These are phyloP conservation scores for Globisporangium heterothallicum DNA, from an alignment of 352 stramenopile species.

Conservation along the genomic window DNA sequence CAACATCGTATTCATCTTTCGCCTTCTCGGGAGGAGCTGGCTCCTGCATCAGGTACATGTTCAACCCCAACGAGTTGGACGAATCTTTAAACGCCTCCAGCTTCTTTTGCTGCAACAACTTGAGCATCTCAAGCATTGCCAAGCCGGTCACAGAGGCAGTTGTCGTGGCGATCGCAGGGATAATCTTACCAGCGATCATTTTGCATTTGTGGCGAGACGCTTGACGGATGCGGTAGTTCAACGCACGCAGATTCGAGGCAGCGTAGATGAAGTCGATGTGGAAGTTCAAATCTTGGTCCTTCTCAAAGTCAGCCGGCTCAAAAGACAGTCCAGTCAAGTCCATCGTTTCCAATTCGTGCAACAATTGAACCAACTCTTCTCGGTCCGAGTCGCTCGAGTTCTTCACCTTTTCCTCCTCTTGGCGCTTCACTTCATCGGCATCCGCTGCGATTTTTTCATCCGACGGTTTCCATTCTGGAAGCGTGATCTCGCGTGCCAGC, in stretches of 20 bases:
- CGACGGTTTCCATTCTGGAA: slow-evolving; percentile 60
- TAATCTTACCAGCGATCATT: slow-evolving; percentile 99
- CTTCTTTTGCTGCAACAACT: slow-evolving; percentile 86
- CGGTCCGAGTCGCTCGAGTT: slow-evolving; percentile 60
- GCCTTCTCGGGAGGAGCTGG: slow-evolving; percentile 75
- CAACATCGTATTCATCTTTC: slow-evolving; percentile 90
- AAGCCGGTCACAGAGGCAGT: slow-evolving; percentile 98
- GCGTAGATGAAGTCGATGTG: slow-evolving; percentile 98
- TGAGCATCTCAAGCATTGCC: slow-evolving; percentile 91
- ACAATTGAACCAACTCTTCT: slow-evolving; percentile 55
- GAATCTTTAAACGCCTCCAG: slow-evolving; percentile 90
- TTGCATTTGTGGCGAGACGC: slow-evolving; percentile 91
- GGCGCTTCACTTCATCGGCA: slow-evolving; percentile 57
- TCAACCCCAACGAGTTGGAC: slow-evolving; percentile 88
- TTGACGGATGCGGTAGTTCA: slow-evolving; percentile 83
- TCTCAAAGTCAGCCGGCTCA: slow-evolving; percentile 94
- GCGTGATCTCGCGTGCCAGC: slow-evolving; percentile 30
- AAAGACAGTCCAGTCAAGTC: slow-evolving; percentile 55
- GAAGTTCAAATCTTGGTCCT: slow-evolving; percentile 95
- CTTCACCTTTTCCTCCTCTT: slow-evolving; percentile 63
- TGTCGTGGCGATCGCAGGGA: slow-evolving; percentile 99
- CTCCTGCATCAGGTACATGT: slow-evolving; percentile 92
- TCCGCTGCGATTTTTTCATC: slow-evolving; percentile 76
- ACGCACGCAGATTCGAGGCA: slow-evolving; percentile 94
- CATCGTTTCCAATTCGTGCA: slow-evolving; percentile 62